phyloP scores from a whole-genome alignment of 2,329 filamentous ascomycete species.

The Rhynchosporium secalis region DNA sequence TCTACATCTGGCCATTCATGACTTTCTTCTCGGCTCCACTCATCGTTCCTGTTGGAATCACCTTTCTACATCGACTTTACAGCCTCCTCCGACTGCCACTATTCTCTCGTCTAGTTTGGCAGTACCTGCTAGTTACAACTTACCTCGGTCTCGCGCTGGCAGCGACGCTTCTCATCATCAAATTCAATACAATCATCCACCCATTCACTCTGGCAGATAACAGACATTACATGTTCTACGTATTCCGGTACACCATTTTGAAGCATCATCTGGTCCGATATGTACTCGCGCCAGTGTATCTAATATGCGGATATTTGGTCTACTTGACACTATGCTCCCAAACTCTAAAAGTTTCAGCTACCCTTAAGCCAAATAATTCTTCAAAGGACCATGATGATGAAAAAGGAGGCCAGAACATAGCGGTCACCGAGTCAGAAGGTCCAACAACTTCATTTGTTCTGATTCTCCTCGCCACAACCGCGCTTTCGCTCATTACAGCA shows the following conservation, averaged over 20 bases:
- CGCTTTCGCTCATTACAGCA: conserved; percentile 79
- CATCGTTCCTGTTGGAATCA: conserved; percentile 52
- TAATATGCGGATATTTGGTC: conserved; percentile 65
- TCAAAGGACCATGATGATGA: not conserved
- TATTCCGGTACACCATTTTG: conserved; percentile 82
- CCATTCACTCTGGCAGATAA: conserved; percentile 97
- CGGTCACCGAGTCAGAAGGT: conserved; percentile 18
- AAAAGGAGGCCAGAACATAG: conserved; percentile 3
- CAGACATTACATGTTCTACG: conserved; percentile 94
- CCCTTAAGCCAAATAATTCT: conserved; percentile 23
- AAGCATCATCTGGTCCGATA: conserved; percentile 65
- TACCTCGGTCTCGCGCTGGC: conserved; percentile 18
- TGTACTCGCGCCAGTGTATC: conserved; percentile 68
- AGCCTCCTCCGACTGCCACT: conserved; percentile 34
- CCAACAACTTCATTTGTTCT: conserved; percentile 53
- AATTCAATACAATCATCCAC: conserved; percentile 89
- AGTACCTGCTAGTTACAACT: conserved; percentile 17
- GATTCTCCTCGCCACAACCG: conserved; percentile 65
- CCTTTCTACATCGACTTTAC: conserved; percentile 44
- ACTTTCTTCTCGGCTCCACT: conserved; percentile 87
- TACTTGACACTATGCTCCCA: conserved; percentile 61
- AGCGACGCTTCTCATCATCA: conserved; percentile 54
- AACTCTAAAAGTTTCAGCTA: conserved; percentile 23
- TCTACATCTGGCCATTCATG: conserved; percentile 92
- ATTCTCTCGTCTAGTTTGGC: conserved; percentile 29